phyloP scores from a whole-genome alignment of 2,329 filamentous ascomycete species.

The Orbilia quercus region DNA sequence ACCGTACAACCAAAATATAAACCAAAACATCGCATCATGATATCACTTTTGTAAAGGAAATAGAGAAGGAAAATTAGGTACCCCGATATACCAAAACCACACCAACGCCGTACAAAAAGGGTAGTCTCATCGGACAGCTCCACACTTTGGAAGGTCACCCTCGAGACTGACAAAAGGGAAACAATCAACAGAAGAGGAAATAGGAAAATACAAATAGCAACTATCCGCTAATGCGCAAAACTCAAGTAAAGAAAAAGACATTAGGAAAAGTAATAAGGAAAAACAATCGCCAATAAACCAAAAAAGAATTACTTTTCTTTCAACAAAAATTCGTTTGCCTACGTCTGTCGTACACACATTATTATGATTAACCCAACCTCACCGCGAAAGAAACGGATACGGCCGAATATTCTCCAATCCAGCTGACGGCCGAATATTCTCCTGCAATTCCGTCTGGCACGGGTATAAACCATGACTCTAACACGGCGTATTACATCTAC shows the following conservation, averaged over 20 bases:
- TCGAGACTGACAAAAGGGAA: neutral
- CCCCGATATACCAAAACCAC: neutral
- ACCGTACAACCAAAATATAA: too few species aligned
- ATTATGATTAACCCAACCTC: neutral
- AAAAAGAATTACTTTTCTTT: too few species aligned
- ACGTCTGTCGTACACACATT: too few species aligned
- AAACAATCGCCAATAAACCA: too few species aligned
- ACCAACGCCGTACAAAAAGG: neutral
- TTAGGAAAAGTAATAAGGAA: too few species aligned
- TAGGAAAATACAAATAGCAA: too few species aligned
- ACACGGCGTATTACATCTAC: conserved; percentile 50
- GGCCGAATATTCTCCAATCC: conserved; percentile 50
- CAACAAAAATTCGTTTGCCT: too few species aligned
- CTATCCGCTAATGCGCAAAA: too few species aligned
- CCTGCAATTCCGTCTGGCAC: conserved; percentile 43
- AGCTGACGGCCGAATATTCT: conserved; percentile 49
- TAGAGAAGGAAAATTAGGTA: neutral
- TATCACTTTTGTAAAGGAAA: neutral
- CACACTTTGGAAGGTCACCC: too few species aligned
- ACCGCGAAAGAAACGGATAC: conserved; percentile 42
- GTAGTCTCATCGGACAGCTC: too few species aligned
- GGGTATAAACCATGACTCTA: conserved; percentile 54
- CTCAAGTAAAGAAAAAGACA: too few species aligned
- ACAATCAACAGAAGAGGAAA: neutral
- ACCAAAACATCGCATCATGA: too few species aligned